Base-by-base conservation (phyloP, 2,329 filamentous ascomycete genomes). In the Monilinia vaccinii-corymbosi region DNA sequence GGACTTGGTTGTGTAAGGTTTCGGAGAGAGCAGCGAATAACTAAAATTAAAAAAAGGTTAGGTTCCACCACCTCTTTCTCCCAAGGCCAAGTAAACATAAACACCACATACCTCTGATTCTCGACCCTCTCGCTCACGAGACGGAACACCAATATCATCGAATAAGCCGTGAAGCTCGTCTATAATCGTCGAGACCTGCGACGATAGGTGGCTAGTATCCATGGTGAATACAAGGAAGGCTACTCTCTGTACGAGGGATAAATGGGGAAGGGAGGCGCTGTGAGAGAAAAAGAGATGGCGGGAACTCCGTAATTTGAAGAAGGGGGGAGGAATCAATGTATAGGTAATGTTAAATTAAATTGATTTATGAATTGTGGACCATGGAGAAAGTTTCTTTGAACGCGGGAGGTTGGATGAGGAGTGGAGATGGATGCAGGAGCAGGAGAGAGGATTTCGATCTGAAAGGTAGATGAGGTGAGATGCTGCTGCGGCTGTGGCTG, bases 111-210 rank as follows among this genome's bases (percentile, higher is more conserved):
- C 92, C 85, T 97, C 91, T 72, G 89, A 83, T 73, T 97, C 93
- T 70, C 94, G 83, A 53, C 84, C 81, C 72, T 97, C 91, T 71
- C 94, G 88, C 74, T 97, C 94, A 84, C 96, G 91, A 70, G 79
- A 85, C 32, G 93, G 84, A n/a, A 99, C 89, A 61, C 94, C 94
- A 71, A 99, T 99, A 73, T 99, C 93, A 74, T 99, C 94, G 71
- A 97, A 99, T 61, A 97, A 83, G 66, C 88, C 89, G 75, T 97
- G 93, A 63, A 99, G 82, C 76, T 97, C 91, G 74, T 84, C 85
- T 73, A 97, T 91, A 72, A 96, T 97, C 70, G 84, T 91, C 67
- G 91, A 94, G 76, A 99, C 90, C 83, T 97, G 94, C 74, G 95
- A 91, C 69, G 91, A 89, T 72, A 97, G 81, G 75, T 95, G 95